Evolutionary conservation across 2,329 filamentous ascomycete species (phyloP).

Genomic region (Fusarium succisae): DNA sequence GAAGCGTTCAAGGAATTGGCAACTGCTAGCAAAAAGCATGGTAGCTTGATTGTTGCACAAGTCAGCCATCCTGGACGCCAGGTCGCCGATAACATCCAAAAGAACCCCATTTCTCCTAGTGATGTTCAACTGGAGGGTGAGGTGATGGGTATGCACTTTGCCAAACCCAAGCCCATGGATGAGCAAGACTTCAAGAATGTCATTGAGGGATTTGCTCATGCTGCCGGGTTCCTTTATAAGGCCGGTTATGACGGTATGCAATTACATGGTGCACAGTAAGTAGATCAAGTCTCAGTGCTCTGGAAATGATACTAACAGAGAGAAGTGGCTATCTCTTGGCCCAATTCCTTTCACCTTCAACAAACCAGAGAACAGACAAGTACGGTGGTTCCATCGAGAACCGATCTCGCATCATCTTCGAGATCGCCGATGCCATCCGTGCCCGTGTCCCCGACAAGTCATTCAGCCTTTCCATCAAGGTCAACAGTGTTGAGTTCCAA

Average conservation of each 20-base stretch:
- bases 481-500: conserved; percentile 67
- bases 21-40: conserved; percentile 62
- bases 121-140: conserved; percentile 47
- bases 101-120: conserved; percentile 53
- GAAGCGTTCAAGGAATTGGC: conserved; percentile 69
- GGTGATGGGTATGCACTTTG: conserved; percentile 46
- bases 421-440: conserved; percentile 53
- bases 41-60: conserved; percentile 68
- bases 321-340: conserved; percentile 59
- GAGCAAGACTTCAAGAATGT: conserved; percentile 64
- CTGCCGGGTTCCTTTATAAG: conserved; percentile 68
- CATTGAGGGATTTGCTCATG: conserved; percentile 69
- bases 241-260: conserved; percentile 66
- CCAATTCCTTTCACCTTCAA: conserved; percentile 61
- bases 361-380: conserved; percentile 62
- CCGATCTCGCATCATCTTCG: conserved; percentile 56
- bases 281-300: rapidly evolving
- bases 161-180: conserved; percentile 62
- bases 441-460: conserved; percentile 39
- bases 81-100: conserved; percentile 39
- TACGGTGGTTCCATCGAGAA: conserved; percentile 58
- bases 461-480: conserved; percentile 63
- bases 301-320: neutral
- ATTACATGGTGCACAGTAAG: conserved; percentile 60
- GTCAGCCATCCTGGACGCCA: conserved; percentile 61